Evolutionary conservation across 2,329 filamentous ascomycete species (phyloP).

Genomic region (Alternaria dauci): DNA sequence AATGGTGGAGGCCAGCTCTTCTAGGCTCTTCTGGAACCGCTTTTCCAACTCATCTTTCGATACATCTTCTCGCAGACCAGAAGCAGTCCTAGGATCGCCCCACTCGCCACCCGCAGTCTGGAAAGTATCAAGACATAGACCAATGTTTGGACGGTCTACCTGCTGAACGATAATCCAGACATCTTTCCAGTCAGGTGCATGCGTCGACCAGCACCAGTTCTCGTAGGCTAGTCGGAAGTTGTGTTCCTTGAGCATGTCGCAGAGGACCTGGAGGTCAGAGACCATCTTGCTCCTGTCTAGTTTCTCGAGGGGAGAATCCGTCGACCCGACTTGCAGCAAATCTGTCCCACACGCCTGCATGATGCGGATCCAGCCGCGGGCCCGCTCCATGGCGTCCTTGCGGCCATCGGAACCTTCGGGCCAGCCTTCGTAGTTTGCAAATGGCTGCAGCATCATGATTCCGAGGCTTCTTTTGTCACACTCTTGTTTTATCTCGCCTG

Average conservation of each 20-base stretch:
- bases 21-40: slow-evolving; percentile 63
- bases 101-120: slow-evolving; percentile 77
- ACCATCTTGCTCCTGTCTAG: slow-evolving; percentile 66
- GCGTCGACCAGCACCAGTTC: slow-evolving; percentile 76
- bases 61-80: slow-evolving; percentile 64
- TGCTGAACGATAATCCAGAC: slow-evolving; percentile 73
- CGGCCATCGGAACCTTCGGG: slow-evolving; percentile 64
- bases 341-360: slow-evolving; percentile 75
- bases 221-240: slow-evolving; percentile 75
- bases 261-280: slow-evolving; percentile 67
- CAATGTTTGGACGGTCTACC: slow-evolving; percentile 71
- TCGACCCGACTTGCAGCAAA: slow-evolving; percentile 72
- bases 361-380: slow-evolving; percentile 72
- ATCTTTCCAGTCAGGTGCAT: slow-evolving; percentile 72
- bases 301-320: slow-evolving; percentile 65
- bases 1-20: slow-evolving; percentile 64
- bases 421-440: slow-evolving; percentile 82
- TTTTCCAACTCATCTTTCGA: slow-evolving; percentile 58
- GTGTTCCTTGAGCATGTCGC: slow-evolving; percentile 61
- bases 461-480: slow-evolving; percentile 64
- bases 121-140: slow-evolving; percentile 80
- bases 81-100: slow-evolving; percentile 72
- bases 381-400: slow-evolving; percentile 69
- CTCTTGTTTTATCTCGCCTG: slow-evolving; percentile 62
- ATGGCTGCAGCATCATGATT: slow-evolving; percentile 78